Conservation (phyloP, 805 yeast genomes). For the Saccharomyces paradoxus region DNA sequence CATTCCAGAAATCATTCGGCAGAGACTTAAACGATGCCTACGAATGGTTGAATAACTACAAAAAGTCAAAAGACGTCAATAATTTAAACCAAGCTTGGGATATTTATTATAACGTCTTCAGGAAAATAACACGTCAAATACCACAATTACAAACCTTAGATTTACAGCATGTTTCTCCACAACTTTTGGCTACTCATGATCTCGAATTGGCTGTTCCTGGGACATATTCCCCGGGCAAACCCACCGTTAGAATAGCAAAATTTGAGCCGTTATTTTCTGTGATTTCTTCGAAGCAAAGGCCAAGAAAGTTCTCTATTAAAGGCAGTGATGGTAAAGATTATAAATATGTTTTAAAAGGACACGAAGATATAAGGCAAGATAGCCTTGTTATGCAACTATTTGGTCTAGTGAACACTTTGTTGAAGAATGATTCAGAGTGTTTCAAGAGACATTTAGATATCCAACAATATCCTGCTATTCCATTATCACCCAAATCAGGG, state of each 20-base stretch:
- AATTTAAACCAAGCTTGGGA: constrained; percentile 95
- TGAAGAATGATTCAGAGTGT: constrained; percentile 85
- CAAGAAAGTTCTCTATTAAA: constrained; percentile 64
- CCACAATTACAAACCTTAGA: constrained; percentile 80
- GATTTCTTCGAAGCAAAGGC: constrained; percentile 88
- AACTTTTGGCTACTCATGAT: constrained; percentile 62
- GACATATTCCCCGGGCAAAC: constrained; percentile 65
- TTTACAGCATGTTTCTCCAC: constrained; percentile 86
- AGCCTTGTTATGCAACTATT: constrained; percentile 93
- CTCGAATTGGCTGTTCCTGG: constrained; percentile 87
- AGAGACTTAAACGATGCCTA: constrained; percentile 82
- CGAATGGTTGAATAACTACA: constrained; percentile 82
- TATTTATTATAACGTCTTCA: constrained; percentile 84
- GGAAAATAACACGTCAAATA: constrained; percentile 77
- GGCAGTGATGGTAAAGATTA: constrained; percentile 90
- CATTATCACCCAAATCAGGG: constrained; percentile 94
- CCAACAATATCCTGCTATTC: constrained; percentile 86
- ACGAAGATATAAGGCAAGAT: constrained; percentile 95
- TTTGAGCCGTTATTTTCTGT: constrained; percentile 79
- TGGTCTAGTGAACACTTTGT: constrained; percentile 84
- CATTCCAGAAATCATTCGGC: constrained; percentile 85
- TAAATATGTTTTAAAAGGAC: constrained; percentile 75
- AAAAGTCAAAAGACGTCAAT: constrained; percentile 74
- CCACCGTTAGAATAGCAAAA: constrained; percentile 56
- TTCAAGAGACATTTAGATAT: constrained; percentile 91